phyloP scores from a whole-genome alignment of 805 yeast species.

The Cyberlindnera maclurae region DNA sequence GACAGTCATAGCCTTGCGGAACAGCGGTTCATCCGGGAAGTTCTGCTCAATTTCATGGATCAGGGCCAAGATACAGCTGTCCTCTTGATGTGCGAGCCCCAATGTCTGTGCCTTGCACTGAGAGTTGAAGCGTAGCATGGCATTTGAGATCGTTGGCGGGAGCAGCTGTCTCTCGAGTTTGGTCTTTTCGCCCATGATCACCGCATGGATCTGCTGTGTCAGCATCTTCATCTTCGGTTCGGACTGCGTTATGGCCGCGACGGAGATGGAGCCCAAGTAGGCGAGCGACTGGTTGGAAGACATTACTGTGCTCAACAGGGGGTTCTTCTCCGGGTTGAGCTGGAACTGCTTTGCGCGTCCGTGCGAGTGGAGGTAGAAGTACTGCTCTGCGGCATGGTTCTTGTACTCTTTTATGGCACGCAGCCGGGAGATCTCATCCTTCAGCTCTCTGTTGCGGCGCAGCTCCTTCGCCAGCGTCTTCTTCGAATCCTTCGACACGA shows the following conservation, averaged over 20 bases:
- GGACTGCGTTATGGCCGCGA: slow-evolving; percentile 11
- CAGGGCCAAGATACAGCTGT: slow-evolving; percentile 3
- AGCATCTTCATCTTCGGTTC: slow-evolving; percentile 12
- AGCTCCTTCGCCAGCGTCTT: slow-evolving; percentile 9
- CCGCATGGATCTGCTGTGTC: slow-evolving; percentile 9
- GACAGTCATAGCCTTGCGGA: slow-evolving; percentile 1
- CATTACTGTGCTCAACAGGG: slow-evolving; percentile 11
- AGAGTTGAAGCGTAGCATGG: background rate
- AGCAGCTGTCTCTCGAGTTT: slow-evolving; percentile 1
- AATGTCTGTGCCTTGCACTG: background rate
- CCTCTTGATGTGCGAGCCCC: slow-evolving; percentile 1
- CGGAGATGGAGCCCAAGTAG: slow-evolving; percentile 15
- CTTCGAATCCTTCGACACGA: slow-evolving; percentile 13
- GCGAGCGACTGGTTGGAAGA: slow-evolving; percentile 8
- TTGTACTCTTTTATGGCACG: slow-evolving; percentile 9
- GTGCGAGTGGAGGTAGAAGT: slow-evolving; percentile 8
- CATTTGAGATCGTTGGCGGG: background rate
- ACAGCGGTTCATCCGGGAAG: slow-evolving; percentile 4
- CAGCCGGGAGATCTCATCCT: slow-evolving; percentile 9
- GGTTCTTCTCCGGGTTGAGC: slow-evolving; percentile 14
- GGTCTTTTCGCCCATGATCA: slow-evolving; percentile 7
- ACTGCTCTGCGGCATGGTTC: slow-evolving; percentile 10
- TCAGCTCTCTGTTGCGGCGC: slow-evolving; percentile 12
- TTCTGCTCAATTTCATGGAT: slow-evolving; percentile 6
- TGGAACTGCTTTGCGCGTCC: slow-evolving; percentile 8